Percentiles rank a stretch among this genome's conserved stretches.
These are phyloP conservation scores for Penicillium fimorum DNA, from an alignment of 495 filamentous ascomycete genomes.

Conservation along the genomic window DNA sequence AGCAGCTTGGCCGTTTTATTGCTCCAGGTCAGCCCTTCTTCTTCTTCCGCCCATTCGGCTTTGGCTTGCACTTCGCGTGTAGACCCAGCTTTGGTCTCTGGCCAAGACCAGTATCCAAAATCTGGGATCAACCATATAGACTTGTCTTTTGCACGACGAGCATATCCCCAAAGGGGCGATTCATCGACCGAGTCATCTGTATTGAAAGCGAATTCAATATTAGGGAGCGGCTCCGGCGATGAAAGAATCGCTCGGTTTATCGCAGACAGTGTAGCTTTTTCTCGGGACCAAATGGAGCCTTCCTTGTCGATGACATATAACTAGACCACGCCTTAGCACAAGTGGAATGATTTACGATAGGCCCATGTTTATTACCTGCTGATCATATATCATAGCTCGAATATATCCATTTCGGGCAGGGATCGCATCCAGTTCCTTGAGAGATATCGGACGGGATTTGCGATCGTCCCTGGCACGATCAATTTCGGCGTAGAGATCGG, in stretches of 20 bases:
- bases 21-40: slow-evolving; percentile 27
- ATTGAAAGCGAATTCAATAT: slow-evolving; percentile 56
- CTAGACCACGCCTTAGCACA: slow-evolving; percentile 8
- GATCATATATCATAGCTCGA: slow-evolving; percentile 36
- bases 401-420: slow-evolving; percentile 24
- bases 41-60: slow-evolving; percentile 29
- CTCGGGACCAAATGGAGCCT: slow-evolving; percentile 27
- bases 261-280: slow-evolving; percentile 27
- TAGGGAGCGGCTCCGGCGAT: slow-evolving; percentile 47
- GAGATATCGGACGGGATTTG: slow-evolving; percentile 21
- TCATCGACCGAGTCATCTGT: slow-evolving; percentile 37
- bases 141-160: slow-evolving; percentile 35
- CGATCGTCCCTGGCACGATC: slow-evolving; percentile 27
- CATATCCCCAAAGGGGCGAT: slow-evolving; percentile 44
- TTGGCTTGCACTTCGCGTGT: slow-evolving; percentile 41
- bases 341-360: background rate
- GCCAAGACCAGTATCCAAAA: slow-evolving; percentile 65
- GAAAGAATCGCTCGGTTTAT: slow-evolving; percentile 24
- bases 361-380: slow-evolving; percentile 22
- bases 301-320: slow-evolving; percentile 28
- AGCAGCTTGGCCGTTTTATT: slow-evolving; percentile 54
- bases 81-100: slow-evolving; percentile 49
- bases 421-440: slow-evolving; percentile 29
- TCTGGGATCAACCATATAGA: slow-evolving; percentile 62
- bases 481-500: slow-evolving; percentile 35